These are phyloP conservation scores for Blastobotrys raffinosifermentans DNA, from an alignment of 1,139 yeast genomes.

Conservation along the genomic window DNA sequence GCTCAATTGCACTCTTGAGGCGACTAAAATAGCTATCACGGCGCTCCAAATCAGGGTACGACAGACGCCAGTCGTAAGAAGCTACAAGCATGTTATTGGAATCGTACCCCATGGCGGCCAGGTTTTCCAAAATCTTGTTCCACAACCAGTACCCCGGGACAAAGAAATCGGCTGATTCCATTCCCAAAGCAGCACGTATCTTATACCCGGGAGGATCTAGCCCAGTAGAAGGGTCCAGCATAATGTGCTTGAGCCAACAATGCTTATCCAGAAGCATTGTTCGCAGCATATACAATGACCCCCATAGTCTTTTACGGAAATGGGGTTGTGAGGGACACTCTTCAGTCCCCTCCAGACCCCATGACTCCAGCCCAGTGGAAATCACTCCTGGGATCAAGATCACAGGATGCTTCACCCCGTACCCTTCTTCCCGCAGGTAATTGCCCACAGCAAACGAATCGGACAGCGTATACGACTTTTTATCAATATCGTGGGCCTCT, in stretches of 20 bases:
- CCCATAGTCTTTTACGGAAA: slow-evolving; percentile 92
- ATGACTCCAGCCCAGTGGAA: slow-evolving; percentile 89
- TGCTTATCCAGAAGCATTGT: slow-evolving; percentile 87
- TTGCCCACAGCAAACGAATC: slow-evolving; percentile 87
- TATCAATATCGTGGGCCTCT: slow-evolving; percentile 52
- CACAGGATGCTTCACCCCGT: slow-evolving; percentile 63
- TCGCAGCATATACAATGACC: slow-evolving; percentile 88
- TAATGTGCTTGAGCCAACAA: slow-evolving; percentile 90
- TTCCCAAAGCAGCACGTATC: slow-evolving; percentile 89
- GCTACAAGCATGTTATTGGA: slow-evolving; percentile 89
- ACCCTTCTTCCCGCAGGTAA: slow-evolving; percentile 49
- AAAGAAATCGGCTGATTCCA: slow-evolving; percentile 95
- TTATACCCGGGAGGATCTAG: slow-evolving; percentile 80
- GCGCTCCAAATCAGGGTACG: slow-evolving; percentile 79
- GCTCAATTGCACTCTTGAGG: slow-evolving; percentile 67
- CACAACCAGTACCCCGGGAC: slow-evolving; percentile 98
- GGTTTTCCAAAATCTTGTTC: slow-evolving; percentile 87
- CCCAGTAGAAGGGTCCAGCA: slow-evolving; percentile 87
- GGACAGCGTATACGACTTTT: slow-evolving; percentile 33
- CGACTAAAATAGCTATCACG: slow-evolving; percentile 82
- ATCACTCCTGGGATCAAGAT: slow-evolving; percentile 94
- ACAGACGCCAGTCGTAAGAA: slow-evolving; percentile 92
- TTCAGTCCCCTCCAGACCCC: slow-evolving; percentile 70
- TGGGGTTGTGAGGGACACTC: slow-evolving; percentile 83
- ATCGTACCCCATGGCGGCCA: slow-evolving; percentile 91